Percentiles rank a stretch among this genome's conserved stretches.
phyloP scores from a whole-genome alignment of 164 flowering plant genomes.

The Paratinospora sagittata region DNA sequence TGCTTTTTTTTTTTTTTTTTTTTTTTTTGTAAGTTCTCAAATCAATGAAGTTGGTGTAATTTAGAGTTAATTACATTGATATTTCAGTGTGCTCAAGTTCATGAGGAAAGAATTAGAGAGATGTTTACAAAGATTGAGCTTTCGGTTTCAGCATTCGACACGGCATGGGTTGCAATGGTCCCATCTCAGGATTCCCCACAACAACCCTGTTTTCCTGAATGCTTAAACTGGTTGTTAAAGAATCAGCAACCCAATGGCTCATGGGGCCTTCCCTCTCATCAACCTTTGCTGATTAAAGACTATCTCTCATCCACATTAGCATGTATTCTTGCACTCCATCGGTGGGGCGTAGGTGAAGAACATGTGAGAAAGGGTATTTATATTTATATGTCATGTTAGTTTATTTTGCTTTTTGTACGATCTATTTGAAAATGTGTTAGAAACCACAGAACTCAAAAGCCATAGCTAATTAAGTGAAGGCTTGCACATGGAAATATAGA shows the following conservation, averaged over 20 bases:
- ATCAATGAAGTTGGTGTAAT: neutral
- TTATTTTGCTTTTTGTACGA: neutral
- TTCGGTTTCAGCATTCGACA: conserved; percentile 82
- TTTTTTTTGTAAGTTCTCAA: neutral
- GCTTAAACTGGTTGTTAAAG: conserved; percentile 61
- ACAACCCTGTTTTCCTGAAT: conserved; percentile 62
- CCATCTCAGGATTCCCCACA: conserved; percentile 46
- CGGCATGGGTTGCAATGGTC: conserved; percentile 98
- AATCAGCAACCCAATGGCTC: conserved; percentile 83
- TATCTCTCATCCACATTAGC: conserved; percentile 69
- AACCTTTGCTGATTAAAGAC: conserved; percentile 49
- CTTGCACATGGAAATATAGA: too few relatives aligned
- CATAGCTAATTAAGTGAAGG: too few relatives aligned
- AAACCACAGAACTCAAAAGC: too few relatives aligned
- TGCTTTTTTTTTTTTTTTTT: too few relatives aligned
- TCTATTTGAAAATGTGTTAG: too few relatives aligned
- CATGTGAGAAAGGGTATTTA: conserved; percentile 51
- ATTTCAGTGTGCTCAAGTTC: conserved; percentile 33
- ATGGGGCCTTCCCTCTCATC: conserved; percentile 54
- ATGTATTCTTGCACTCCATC: conserved; percentile 70
- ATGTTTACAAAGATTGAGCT: conserved; percentile 53
- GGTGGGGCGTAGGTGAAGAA: conserved; percentile 73
- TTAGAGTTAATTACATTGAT: too few relatives aligned
- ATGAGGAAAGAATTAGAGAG: conserved; percentile 48
- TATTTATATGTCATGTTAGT: neutral